These are phyloP conservation scores for Lasiosphaeria hispida DNA, from an alignment of 495 filamentous ascomycete genomes.

Conservation along the genomic window DNA sequence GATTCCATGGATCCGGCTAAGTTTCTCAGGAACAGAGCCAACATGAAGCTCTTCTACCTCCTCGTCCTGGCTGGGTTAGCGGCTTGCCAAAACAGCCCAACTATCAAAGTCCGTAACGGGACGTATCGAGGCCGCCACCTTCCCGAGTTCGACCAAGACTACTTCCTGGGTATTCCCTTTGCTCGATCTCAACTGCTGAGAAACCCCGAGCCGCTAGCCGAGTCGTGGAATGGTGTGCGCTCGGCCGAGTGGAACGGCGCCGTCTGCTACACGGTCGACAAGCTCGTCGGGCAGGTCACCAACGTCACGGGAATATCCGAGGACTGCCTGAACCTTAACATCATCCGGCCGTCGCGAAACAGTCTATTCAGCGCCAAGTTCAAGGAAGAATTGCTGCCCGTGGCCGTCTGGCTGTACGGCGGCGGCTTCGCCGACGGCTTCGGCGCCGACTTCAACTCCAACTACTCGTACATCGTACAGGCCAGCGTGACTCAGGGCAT, in stretches of 20 bases:
- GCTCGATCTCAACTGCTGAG: conserved; percentile 43
- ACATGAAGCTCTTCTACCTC: no score
- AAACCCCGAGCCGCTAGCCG: conserved; percentile 29
- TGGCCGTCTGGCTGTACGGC: conserved; percentile 60
- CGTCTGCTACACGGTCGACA: conserved; percentile 37
- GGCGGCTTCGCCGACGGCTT: conserved; percentile 56
- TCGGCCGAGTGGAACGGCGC: conserved; percentile 50
- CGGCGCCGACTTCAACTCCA: conserved; percentile 49
- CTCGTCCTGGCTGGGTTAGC: no score
- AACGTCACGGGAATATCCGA: conserved; percentile 33
- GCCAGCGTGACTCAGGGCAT: conserved; percentile 34
- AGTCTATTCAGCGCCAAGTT: not conserved
- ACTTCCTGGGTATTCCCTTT: conserved; percentile 56
- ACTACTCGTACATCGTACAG: conserved; percentile 42
- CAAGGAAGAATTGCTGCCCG: conserved; percentile 28
- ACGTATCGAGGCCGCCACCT: conserved; percentile 43
- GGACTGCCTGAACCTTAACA: conserved; percentile 42
- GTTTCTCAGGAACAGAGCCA: no score
- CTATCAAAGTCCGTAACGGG: conserved; percentile 33
- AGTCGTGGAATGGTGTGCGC: conserved; percentile 33
- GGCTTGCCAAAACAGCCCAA: no score
- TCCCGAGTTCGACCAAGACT: conserved; percentile 45
- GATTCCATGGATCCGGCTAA: no score
- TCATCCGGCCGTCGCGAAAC: conserved; percentile 29
- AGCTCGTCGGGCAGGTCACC: conserved; percentile 38